phyloP scores from a whole-genome alignment of 352 stramenopile species.

The Phytophthora tentaculata region DNA sequence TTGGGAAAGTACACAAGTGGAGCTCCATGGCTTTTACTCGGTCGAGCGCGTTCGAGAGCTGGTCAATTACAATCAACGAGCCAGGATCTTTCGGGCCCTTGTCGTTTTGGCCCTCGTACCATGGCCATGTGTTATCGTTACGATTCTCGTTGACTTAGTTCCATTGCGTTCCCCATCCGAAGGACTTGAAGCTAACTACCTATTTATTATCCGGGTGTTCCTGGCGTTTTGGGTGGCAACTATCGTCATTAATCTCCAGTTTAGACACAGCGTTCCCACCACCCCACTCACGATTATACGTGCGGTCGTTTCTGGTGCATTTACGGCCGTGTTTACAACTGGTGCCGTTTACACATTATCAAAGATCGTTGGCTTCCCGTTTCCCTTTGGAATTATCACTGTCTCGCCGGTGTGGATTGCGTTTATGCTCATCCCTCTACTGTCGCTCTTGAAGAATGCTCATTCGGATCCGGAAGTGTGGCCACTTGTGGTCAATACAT shows the following conservation, averaged over 20 bases:
- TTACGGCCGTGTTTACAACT: conserved; percentile 5
- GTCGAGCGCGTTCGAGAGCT: conserved; percentile 15
- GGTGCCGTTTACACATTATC: conserved; percentile 19
- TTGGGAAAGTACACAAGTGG: conserved; percentile 21
- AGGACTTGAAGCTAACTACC: neutral
- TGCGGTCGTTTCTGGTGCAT: conserved; percentile 7
- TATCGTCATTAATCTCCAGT: conserved; percentile 26
- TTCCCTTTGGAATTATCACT: conserved; percentile 44
- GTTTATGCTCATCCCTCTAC: conserved; percentile 18
- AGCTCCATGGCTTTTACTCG: conserved; percentile 31
- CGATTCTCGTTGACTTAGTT: conserved; percentile 1
- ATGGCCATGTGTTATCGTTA: neutral
- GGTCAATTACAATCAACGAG: neutral
- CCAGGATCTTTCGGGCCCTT: conserved; percentile 6
- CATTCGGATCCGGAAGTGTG: conserved; percentile 17
- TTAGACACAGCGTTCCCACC: conserved; percentile 32
- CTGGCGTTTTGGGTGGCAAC: conserved; percentile 29
- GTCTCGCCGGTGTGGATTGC: conserved; percentile 18
- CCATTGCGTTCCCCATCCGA: neutral
- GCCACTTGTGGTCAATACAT: conserved; percentile 14
- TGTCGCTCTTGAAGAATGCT: conserved; percentile 9
- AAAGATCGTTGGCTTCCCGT: conserved; percentile 35
- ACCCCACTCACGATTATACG: conserved; percentile 1
- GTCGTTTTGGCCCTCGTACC: conserved; percentile 8
- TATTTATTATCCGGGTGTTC: conserved; percentile 9